Percentiles rank a stretch among this genome's conserved stretches.
phyloP scores from a whole-genome alignment of 805 yeast genomes.

The Cyberlindnera nakhonratchasimensis region DNA sequence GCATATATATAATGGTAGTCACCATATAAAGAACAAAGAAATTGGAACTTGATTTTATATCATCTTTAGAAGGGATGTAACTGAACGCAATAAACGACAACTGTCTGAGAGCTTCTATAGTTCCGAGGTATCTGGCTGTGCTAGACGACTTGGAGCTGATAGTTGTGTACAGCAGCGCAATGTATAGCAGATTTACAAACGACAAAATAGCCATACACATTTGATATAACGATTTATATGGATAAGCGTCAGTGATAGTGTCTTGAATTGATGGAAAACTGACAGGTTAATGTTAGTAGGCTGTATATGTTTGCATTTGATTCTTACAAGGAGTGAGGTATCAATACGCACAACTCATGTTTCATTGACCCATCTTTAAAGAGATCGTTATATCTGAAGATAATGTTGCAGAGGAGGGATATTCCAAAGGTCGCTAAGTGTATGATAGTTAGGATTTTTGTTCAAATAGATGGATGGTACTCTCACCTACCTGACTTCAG shows the following conservation, averaged over 20 bases:
- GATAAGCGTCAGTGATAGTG: constrained; percentile 5
- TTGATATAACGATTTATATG: constrained; percentile 4
- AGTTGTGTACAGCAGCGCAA: background rate
- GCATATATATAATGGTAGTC: constrained; percentile 3
- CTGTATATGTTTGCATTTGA: background rate
- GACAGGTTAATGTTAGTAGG: background rate
- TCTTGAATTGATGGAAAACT: constrained; percentile 10
- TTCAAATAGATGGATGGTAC: background rate
- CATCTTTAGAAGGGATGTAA: constrained; percentile 6
- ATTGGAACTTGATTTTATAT: background rate
- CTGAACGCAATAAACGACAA: constrained; percentile 5
- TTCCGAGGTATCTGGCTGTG: background rate
- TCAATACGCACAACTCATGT: constrained; percentile 8
- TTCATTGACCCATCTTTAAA: constrained; percentile 5
- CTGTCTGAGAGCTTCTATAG: background rate
- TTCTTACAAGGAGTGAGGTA: background rate
- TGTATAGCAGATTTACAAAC: background rate
- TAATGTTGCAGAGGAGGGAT: background rate
- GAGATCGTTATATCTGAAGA: background rate
- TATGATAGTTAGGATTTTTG: background rate
- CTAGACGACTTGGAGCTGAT: constrained; percentile 1
- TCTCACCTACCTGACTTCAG: background rate
- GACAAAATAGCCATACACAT: background rate
- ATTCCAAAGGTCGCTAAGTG: constrained; percentile 3
- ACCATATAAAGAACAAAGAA: constrained; percentile 5